Percentiles rank a stretch among this genome's conserved stretches.
These are phyloP conservation scores for Candida sonorensis DNA, from an alignment of 805 yeast species.

Conservation along the genomic window DNA sequence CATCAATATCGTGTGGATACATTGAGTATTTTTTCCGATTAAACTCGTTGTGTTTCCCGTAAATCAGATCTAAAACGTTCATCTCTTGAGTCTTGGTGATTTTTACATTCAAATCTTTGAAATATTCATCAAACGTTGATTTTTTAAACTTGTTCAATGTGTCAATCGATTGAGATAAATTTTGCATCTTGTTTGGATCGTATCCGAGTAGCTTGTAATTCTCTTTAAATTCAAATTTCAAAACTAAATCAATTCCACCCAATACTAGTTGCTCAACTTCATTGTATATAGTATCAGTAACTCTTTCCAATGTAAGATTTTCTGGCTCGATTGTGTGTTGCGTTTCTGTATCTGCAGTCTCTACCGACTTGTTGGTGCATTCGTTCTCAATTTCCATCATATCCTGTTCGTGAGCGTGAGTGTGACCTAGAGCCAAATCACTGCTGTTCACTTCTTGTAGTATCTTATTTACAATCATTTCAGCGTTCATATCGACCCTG, in stretches of 20 bases:
- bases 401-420: not conserved
- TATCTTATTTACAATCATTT: slow-evolving; percentile 35
- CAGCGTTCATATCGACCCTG: slow-evolving; percentile 37
- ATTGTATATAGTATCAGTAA: slow-evolving; percentile 24
- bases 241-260: slow-evolving; percentile 43
- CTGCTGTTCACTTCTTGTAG: slow-evolving; percentile 23
- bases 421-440: not conserved
- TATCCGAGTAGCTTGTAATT: slow-evolving; percentile 50
- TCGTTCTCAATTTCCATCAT: too few relatives aligned
- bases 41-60: too few relatives aligned
- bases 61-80: too few relatives aligned
- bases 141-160: slow-evolving; percentile 42
- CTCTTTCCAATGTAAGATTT: slow-evolving; percentile 10
- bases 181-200: slow-evolving; percentile 26
- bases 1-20: slow-evolving; percentile 24
- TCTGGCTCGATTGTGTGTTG: too few relatives aligned
- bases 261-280: slow-evolving; percentile 37
- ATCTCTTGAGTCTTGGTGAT: too few relatives aligned
- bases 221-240: slow-evolving; percentile 51
- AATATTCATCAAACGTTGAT: slow-evolving; percentile 50
- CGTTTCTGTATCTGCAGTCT: too few relatives aligned
- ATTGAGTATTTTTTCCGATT: slow-evolving; percentile 4
- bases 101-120: slow-evolving; percentile 20
- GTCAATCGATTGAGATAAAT: slow-evolving; percentile 36
- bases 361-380: too few relatives aligned